These are phyloP conservation scores for Thelonectria discophora DNA, from an alignment of 2,329 filamentous ascomycete species.

Conservation along the genomic window DNA sequence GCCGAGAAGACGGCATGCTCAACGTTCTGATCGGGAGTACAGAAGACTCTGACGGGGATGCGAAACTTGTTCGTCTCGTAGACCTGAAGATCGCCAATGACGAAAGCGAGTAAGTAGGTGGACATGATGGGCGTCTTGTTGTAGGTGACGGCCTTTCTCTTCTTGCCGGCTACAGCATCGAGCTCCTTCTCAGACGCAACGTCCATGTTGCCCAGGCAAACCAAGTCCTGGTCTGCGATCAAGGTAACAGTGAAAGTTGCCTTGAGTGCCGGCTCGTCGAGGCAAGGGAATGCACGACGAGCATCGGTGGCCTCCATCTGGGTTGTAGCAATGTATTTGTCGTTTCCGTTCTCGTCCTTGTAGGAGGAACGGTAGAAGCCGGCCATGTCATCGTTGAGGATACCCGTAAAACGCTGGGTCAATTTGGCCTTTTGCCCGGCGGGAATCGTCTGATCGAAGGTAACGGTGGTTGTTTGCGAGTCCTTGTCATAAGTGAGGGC, in stretches of 20 bases:
- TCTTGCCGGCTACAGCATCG: constrained; percentile 64
- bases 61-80: constrained; percentile 93
- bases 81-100: constrained; percentile 92
- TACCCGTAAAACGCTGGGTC: constrained; percentile 72
- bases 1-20: constrained; percentile 92
- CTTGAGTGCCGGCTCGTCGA: constrained; percentile 95
- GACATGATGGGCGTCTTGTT: constrained; percentile 95
- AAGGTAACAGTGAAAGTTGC: constrained; percentile 91
- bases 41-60: constrained; percentile 92
- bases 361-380: constrained; percentile 97
- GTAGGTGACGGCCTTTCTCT: constrained; percentile 89
- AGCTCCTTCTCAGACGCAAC: constrained; percentile 81
- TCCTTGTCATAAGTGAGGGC: constrained; percentile 78
- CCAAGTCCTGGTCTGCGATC: constrained; percentile 88
- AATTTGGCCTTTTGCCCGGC: constrained; percentile 79
- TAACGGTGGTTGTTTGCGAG: constrained; percentile 82
- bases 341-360: constrained; percentile 80
- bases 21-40: constrained; percentile 87
- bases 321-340: constrained; percentile 85
- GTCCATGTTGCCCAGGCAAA: constrained; percentile 97
- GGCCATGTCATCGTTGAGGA: constrained; percentile 93
- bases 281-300: constrained; percentile 91
- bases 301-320: constrained; percentile 98
- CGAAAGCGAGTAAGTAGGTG: constrained; percentile 93
- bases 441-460: constrained; percentile 76